A percentile compares a stretch with the other conserved stretches of the same genome.
Evolutionary conservation across 2,329 filamentous ascomycete species (phyloP).

Genomic region (Ceratocystis cubensis): DNA sequence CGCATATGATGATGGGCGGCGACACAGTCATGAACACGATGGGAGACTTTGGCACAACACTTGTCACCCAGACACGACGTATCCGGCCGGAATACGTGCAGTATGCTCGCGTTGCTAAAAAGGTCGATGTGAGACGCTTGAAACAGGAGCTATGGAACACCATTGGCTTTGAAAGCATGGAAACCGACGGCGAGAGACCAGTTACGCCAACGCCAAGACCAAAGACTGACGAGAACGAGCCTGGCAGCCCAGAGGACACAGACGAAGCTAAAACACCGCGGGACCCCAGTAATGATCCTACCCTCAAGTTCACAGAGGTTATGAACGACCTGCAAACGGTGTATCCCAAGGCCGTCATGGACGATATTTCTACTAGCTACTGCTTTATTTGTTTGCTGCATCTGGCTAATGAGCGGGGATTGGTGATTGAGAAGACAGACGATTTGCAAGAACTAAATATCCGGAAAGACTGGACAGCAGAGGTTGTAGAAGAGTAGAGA

Average conservation of each 20-base stretch:
- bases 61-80: constrained; percentile 52
- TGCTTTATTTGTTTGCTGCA: constrained; percentile 93
- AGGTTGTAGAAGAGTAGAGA: constrained; percentile 44
- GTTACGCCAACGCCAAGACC: constrained; percentile 26
- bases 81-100: constrained; percentile 57
- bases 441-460: constrained; percentile 49
- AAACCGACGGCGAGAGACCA: constrained; percentile 27
- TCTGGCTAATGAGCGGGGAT: constrained; percentile 82
- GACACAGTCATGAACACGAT: constrained; percentile 37
- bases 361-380: constrained; percentile 83
- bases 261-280: constrained; percentile 26
- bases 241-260: neutral
- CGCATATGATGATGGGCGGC: constrained; percentile 40
- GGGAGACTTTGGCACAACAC: constrained; percentile 50
- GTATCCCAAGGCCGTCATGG: constrained; percentile 74
- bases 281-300: constrained; percentile 31
- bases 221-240: constrained; percentile 10
- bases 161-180: constrained; percentile 43
- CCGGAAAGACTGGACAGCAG: constrained; percentile 48
- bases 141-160: constrained; percentile 62
- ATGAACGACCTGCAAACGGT: constrained; percentile 81
- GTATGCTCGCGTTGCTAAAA: constrained; percentile 57
- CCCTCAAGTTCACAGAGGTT: constrained; percentile 74
- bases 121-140: constrained; percentile 54
- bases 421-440: constrained; percentile 56